phyloP scores from a whole-genome alignment of 2,329 filamentous ascomycete genomes.

The Xylaria sp. region DNA sequence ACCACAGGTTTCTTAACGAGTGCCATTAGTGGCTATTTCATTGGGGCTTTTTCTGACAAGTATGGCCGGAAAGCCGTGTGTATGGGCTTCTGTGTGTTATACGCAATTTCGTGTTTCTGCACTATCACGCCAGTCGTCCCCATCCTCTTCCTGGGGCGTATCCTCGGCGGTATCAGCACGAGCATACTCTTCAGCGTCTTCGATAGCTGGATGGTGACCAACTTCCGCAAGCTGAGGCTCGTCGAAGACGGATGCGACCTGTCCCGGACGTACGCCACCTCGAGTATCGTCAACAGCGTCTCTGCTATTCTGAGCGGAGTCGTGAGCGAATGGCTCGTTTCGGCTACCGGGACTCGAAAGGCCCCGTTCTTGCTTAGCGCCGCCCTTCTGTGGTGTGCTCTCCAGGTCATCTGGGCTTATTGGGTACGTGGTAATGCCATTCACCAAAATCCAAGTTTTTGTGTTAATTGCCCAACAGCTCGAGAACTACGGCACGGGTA shows the following conservation, averaged over 20 bases:
- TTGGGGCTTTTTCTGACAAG: conserved; percentile 44
- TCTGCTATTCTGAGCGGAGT: conserved; percentile 59
- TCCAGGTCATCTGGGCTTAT: conserved; percentile 47
- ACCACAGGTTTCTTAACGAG: conserved; percentile 52
- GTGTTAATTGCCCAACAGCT: conserved; percentile 23
- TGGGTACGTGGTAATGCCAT: conserved; percentile 46
- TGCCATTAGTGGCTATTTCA: conserved; percentile 47
- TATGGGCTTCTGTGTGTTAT: conserved; percentile 56
- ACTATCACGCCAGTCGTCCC: conserved; percentile 47
- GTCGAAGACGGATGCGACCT: conserved; percentile 39
- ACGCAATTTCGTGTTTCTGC: conserved; percentile 54
- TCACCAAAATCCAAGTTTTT: neutral
- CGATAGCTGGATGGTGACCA: conserved; percentile 63
- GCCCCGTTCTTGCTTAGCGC: conserved; percentile 56
- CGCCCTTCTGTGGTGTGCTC: conserved; percentile 45
- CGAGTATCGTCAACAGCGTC: conserved; percentile 56
- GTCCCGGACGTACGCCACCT: conserved; percentile 52
- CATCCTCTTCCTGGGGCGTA: conserved; percentile 56
- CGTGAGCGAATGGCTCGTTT: conserved; percentile 54
- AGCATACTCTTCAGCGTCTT: conserved; percentile 62
- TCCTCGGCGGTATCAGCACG: conserved; percentile 58
- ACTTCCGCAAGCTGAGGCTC: conserved; percentile 52
- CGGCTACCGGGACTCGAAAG: conserved; percentile 48
- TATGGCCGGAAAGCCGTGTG: conserved; percentile 55
- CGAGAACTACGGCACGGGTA: conserved; percentile 32